These are phyloP conservation scores for Monosporascus sp. DNA, from an alignment of 2,329 filamentous ascomycete genomes.

Conservation along the genomic window DNA sequence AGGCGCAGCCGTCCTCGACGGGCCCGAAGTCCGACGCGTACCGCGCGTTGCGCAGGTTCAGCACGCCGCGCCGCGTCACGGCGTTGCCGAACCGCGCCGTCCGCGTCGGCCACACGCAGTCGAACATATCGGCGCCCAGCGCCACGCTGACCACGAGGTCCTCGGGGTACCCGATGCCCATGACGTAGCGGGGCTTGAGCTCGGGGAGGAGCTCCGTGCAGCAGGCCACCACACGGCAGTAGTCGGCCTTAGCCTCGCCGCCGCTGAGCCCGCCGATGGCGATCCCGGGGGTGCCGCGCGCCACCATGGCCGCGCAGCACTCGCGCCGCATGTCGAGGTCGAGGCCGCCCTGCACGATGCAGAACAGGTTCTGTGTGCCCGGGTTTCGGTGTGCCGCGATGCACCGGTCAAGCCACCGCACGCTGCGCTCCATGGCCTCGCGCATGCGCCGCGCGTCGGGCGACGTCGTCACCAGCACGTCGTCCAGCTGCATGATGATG, in stretches of 20 bases:
- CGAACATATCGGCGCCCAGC: conserved; percentile 97
- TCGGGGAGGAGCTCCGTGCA: conserved; percentile 84
- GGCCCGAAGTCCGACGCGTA: conserved; percentile 78
- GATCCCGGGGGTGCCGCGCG: conserved; percentile 87
- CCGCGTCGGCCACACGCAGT: conserved; percentile 96
- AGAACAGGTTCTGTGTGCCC: conserved; percentile 85
- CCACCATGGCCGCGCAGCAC: conserved; percentile 84
- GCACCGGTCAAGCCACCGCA: conserved; percentile 94
- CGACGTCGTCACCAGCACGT: conserved; percentile 93
- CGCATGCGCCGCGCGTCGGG: conserved; percentile 83
- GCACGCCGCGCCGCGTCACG: conserved; percentile 71
- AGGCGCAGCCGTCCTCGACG: conserved; percentile 77
- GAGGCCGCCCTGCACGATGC: conserved; percentile 94
- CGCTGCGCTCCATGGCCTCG: conserved; percentile 89
- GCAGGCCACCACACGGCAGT: conserved; percentile 81
- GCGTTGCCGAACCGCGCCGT: conserved; percentile 96
- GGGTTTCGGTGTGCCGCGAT: conserved; percentile 84
- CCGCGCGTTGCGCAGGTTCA: conserved; percentile 74
- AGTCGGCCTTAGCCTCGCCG: conserved; percentile 89
- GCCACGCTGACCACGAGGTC: conserved; percentile 91
- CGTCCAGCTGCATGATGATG: conserved; percentile 99
- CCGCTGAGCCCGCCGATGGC: conserved; percentile 93
- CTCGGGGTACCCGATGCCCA: conserved; percentile 97
- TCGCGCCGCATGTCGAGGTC: conserved; percentile 79
- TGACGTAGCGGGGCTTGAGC: conserved; percentile 94